These are phyloP conservation scores for Coniochaeta pulveracea DNA, from an alignment of 2,329 filamentous ascomycete genomes.

Conservation along the genomic window DNA sequence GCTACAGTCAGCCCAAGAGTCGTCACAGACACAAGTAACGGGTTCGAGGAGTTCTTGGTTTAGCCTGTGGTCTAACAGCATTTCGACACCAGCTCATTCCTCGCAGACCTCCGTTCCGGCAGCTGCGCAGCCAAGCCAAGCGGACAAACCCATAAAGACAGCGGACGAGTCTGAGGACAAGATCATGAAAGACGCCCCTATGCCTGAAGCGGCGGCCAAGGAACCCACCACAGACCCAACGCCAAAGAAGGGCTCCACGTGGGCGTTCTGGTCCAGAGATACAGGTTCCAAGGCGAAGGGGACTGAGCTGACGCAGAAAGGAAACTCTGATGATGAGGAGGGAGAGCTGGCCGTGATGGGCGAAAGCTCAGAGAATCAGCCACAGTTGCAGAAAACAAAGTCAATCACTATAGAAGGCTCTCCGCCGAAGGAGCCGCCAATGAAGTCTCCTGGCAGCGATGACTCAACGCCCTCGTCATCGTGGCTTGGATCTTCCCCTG, in stretches of 20 bases:
- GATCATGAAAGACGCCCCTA: conserved; percentile 29
- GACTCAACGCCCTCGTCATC: conserved; percentile 11
- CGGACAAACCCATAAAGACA: conserved; percentile 7
- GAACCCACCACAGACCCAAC: conserved; percentile 26
- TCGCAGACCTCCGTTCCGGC: conserved; percentile 3
- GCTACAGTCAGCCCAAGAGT: conserved; percentile 7
- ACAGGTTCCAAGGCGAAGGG: conserved; percentile 22
- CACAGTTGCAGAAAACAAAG: conserved; percentile 32
- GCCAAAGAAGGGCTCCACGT: conserved; percentile 49
- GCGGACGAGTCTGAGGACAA: conserved; percentile 26
- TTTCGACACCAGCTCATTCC: conserved; percentile 6
- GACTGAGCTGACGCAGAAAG: conserved; percentile 13
- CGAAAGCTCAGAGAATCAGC: conserved; percentile 44
- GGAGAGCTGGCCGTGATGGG: conserved; percentile 47
- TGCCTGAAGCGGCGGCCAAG: conserved; percentile 13
- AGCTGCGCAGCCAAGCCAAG: conserved; percentile 7
- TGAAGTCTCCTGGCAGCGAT: conserved; percentile 19
- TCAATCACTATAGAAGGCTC: conserved; percentile 28
- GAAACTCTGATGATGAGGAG: too few species aligned
- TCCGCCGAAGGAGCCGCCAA: conserved; percentile 21
- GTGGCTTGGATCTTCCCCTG: conserved; percentile 12
- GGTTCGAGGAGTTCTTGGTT: conserved; percentile 20
- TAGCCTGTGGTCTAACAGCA: conserved; percentile 19
- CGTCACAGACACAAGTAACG: conserved; percentile 1
- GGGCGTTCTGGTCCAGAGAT: conserved; percentile 72